Percentiles rank a stretch among this genome's conserved stretches.
Conservation (phyloP, 768 basidiomycete genomes). For the Psilocybe cyanescens region DNA sequence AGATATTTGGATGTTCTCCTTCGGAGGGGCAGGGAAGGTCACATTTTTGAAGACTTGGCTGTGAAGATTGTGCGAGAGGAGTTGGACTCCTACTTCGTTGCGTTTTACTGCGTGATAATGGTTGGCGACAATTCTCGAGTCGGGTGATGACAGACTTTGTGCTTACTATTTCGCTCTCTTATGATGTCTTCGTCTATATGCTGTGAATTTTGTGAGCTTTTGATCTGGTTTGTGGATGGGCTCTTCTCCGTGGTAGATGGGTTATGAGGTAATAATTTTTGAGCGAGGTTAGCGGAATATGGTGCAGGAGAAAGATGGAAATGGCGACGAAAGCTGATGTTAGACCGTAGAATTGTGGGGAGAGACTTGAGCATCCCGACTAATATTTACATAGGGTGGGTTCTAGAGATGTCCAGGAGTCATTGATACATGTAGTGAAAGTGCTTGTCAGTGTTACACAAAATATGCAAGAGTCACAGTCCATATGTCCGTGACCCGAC, state of each 20-base stretch:
- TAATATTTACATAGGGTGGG: not conserved
- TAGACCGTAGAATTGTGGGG: not conserved
- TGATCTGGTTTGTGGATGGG: no score
- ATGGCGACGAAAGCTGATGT: no score
- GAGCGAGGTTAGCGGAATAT: not conserved
- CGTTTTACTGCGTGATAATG: conserved; percentile 52
- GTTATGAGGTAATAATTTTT: not conserved
- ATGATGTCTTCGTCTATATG: not conserved
- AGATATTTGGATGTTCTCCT: conserved; percentile 72
- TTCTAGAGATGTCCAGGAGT: no score
- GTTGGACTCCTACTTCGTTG: conserved; percentile 92
- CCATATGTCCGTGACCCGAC: conserved; percentile 9
- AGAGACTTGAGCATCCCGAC: not conserved
- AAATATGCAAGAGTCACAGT: not conserved
- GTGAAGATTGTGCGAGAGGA: conserved; percentile 83
- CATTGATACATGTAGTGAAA: no score
- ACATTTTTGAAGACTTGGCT: conserved; percentile 78
- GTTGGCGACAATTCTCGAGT: not conserved
- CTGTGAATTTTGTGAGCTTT: not conserved
- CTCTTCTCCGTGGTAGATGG: no score
- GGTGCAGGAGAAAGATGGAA: no score
- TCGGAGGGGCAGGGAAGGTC: conserved; percentile 63
- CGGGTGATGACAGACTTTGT: not conserved
- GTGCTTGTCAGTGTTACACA: not conserved
- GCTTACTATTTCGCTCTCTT: not conserved